A percentile compares a stretch with the other conserved stretches of the same genome.
These are phyloP conservation scores for Proliferodiscus dingleyae DNA, from an alignment of 2,329 filamentous ascomycete species.

Conservation along the genomic window DNA sequence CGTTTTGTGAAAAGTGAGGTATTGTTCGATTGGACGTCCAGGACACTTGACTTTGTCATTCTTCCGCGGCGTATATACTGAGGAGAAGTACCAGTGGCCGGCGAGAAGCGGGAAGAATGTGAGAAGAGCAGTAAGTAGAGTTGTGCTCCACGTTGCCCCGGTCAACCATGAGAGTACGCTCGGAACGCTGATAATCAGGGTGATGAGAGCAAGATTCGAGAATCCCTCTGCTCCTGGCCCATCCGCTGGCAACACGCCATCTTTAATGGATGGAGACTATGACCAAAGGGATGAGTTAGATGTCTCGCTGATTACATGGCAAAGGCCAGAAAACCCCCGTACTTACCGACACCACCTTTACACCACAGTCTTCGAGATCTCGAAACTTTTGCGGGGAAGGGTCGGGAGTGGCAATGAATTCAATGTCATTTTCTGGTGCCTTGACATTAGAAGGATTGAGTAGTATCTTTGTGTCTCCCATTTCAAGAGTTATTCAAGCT, in stretches of 20 bases:
- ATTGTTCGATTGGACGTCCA: slow-evolving; percentile 83
- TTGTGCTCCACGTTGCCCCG: slow-evolving; percentile 80
- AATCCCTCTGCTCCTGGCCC: slow-evolving; percentile 79
- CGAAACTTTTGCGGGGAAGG: slow-evolving; percentile 45
- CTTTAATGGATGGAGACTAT: slow-evolving; percentile 88
- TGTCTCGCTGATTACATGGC: slow-evolving; percentile 20
- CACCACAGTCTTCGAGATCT: slow-evolving; percentile 50
- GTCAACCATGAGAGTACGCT: slow-evolving; percentile 78
- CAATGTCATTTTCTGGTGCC: slow-evolving; percentile 52
- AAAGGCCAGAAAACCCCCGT: slow-evolving; percentile 25
- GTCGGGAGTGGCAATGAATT: slow-evolving; percentile 58
- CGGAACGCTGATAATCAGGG: slow-evolving; percentile 65
- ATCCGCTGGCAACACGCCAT: slow-evolving; percentile 89
- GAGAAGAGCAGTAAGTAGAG: slow-evolving; percentile 78
- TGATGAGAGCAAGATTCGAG: slow-evolving; percentile 74
- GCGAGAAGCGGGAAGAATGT: slow-evolving; percentile 74
- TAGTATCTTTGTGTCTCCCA: no score
- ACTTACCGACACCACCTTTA: slow-evolving; percentile 50
- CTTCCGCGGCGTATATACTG: slow-evolving; percentile 77
- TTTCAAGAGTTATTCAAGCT: no score
- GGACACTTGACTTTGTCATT: slow-evolving; percentile 89
- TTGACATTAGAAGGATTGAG: no score
- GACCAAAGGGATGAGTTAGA: no score
- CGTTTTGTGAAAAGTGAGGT: slow-evolving; percentile 72
- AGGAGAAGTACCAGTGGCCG: slow-evolving; percentile 76